Evolutionary conservation across 768 basidiomycete species (phyloP).

Genomic region (Porpolomopsis calyptriformis): DNA sequence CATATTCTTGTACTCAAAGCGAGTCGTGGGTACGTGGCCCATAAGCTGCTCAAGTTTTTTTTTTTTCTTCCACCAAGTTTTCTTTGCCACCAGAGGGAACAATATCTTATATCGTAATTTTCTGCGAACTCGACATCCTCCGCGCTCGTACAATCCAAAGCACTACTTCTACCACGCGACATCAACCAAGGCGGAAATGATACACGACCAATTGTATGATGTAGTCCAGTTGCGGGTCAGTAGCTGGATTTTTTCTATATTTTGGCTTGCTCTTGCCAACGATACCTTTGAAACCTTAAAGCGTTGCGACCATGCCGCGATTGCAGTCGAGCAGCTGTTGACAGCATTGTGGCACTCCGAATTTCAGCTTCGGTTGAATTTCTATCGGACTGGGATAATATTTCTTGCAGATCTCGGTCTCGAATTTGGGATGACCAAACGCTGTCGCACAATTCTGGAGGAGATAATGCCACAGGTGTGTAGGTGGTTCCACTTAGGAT

Average conservation of each 20-base stretch:
- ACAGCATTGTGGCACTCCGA: slow-evolving; percentile 72
- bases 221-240: slow-evolving; percentile 38
- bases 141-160: slow-evolving; percentile 41
- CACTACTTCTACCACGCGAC: slow-evolving; percentile 43
- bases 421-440: slow-evolving; percentile 65
- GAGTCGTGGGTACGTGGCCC: slow-evolving; percentile 46
- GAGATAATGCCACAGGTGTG: slow-evolving; percentile 76
- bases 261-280: slow-evolving; percentile 4
- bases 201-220: slow-evolving; percentile 35
- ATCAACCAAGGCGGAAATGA: slow-evolving; percentile 29
- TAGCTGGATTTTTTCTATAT: not conserved
- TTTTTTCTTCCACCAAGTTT: not conserved
- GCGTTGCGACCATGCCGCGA: slow-evolving; percentile 55
- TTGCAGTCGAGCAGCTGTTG: slow-evolving; percentile 55
- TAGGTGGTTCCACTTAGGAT: not conserved
- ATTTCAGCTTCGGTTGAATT: slow-evolving; percentile 55
- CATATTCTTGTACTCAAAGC: slow-evolving; percentile 59
- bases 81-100: slow-evolving; percentile 41
- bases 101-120: slow-evolving; percentile 54
- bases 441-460: slow-evolving; percentile 53
- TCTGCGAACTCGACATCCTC: slow-evolving; percentile 49
- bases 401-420: slow-evolving; percentile 70
- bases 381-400: slow-evolving; percentile 60
- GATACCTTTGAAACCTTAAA: slow-evolving; percentile 17
- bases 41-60: not conserved